Conservation (phyloP, 352 stramenopile genomes). For the Phytophthora capsici region DNA sequence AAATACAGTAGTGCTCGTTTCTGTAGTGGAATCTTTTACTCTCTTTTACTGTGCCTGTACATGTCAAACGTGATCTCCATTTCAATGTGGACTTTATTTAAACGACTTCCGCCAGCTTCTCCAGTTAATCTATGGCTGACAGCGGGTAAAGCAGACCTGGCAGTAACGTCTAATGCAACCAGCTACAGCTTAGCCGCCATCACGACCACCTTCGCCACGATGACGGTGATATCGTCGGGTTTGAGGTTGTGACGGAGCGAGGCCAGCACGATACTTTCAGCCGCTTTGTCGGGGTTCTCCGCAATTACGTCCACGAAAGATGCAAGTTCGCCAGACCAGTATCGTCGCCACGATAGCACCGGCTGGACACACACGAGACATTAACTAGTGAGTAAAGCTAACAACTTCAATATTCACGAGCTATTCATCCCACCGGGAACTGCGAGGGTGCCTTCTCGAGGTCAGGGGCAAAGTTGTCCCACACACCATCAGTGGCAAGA, state of each 20-base stretch:
- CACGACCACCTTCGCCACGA: constrained; percentile 74
- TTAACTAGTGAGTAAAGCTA: constrained; percentile 3
- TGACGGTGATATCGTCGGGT: constrained; percentile 82
- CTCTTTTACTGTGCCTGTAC: too few relatives aligned
- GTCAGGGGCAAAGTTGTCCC: constrained; percentile 79
- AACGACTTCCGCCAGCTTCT: constrained; percentile 1
- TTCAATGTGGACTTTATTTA: background rate
- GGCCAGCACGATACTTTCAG: constrained; percentile 69
- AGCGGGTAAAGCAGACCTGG: constrained; percentile 1
- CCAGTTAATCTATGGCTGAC: constrained; percentile 17
- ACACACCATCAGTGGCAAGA: constrained; percentile 81
- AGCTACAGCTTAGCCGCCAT: constrained; percentile 60
- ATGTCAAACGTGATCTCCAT: background rate
- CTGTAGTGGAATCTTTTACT: too few relatives aligned
- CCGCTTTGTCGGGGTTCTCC: constrained; percentile 54
- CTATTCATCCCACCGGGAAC: constrained; percentile 53
- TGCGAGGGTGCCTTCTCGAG: constrained; percentile 54
- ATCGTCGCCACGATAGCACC: constrained; percentile 63
- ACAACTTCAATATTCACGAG: background rate
- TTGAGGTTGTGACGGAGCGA: constrained; percentile 85
- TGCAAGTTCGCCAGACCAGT: constrained; percentile 66
- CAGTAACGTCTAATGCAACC: constrained; percentile 11
- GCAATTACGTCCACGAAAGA: constrained; percentile 64
- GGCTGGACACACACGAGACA: constrained; percentile 42
- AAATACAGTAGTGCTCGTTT: too few relatives aligned